A percentile compares a stretch with the other conserved stretches of the same genome.
Conservation (phyloP, 2,329 filamentous ascomycete genomes). For the Fusarium neocosmosporiellum region DNA sequence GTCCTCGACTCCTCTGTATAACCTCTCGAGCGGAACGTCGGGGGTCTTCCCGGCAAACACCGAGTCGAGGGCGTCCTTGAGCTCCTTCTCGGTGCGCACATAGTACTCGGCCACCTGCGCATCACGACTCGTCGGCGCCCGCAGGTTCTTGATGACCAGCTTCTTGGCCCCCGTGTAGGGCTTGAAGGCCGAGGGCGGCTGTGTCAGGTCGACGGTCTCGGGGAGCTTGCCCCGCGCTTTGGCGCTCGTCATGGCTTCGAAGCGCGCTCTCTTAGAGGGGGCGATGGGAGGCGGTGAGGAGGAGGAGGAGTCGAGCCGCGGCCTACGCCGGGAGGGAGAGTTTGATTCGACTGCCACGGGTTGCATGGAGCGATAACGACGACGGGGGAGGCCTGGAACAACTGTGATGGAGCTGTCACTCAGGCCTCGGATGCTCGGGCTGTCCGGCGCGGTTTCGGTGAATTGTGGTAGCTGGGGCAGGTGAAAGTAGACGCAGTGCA, state of each 20-base stretch:
- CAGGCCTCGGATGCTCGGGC: conserved; percentile 41
- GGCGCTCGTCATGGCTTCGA: conserved; percentile 50
- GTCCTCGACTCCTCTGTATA: conserved; percentile 93
- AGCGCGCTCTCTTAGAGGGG: conserved; percentile 48
- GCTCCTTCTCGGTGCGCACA: conserved; percentile 76
- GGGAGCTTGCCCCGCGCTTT: conserved; percentile 55
- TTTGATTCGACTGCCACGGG: conserved; percentile 44
- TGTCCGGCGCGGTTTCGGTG: conserved; percentile 19
- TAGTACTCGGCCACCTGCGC: conserved; percentile 82
- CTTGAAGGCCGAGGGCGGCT: conserved; percentile 65
- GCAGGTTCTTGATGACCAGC: conserved; percentile 93
- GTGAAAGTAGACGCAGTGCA: not conserved
- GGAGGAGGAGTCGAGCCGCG: conserved; percentile 49
- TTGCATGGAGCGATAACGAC: conserved; percentile 47
- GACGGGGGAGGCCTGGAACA: conserved; percentile 42
- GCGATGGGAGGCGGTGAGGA: conserved; percentile 33
- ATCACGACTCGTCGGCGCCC: conserved; percentile 65
- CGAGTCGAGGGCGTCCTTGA: conserved; percentile 77
- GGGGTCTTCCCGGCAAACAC: conserved; percentile 77
- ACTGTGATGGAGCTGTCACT: conserved; percentile 41
- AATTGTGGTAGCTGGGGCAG: not conserved
- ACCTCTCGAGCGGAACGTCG: conserved; percentile 81
- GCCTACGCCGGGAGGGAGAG: conserved; percentile 53
- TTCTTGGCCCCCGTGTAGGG: conserved; percentile 83
- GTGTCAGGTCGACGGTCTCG: conserved; percentile 51